Percentiles rank a stretch among this genome's conserved stretches.
phyloP scores from a whole-genome alignment of 164 flowering plant species.

The Chloranthus sessilifolius region DNA sequence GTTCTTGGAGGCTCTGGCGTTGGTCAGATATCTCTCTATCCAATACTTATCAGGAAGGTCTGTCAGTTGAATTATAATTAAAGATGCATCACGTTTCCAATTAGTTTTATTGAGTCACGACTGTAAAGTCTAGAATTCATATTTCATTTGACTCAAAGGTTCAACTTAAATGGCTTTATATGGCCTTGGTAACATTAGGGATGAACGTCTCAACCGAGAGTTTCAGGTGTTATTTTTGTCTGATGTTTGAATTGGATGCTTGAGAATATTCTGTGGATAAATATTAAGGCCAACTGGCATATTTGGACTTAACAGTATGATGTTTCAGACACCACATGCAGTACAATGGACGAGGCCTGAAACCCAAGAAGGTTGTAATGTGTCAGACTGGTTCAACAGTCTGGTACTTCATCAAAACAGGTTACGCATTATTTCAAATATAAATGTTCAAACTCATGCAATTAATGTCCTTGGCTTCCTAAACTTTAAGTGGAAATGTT shows the following conservation, averaged over 20 bases:
- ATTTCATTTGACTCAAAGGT: slow-evolving; percentile 46
- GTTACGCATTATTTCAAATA: slow-evolving; percentile 33
- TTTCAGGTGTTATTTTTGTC: slow-evolving; percentile 63
- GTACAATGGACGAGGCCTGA: slow-evolving; percentile 99
- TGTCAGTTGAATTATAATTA: slow-evolving; percentile 11
- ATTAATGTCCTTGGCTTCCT: no score
- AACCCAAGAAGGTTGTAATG: slow-evolving; percentile 71
- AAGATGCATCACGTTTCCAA: not conserved
- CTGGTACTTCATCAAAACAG: slow-evolving; percentile 97
- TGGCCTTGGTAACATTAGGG: slow-evolving; percentile 98
- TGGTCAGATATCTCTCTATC: slow-evolving; percentile 85
- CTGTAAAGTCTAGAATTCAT: slow-evolving; percentile 5
- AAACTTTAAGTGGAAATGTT: no score
- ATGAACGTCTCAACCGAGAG: slow-evolving; percentile 95
- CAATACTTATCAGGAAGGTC: slow-evolving; percentile 92
- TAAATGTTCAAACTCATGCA: no score
- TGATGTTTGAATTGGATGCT: not conserved
- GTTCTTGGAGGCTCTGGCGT: slow-evolving; percentile 98
- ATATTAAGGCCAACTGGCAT: no score
- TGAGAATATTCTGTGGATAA: no score
- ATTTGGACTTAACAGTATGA: slow-evolving; percentile 6
- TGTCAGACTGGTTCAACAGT: slow-evolving; percentile 96
- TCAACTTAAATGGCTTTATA: slow-evolving; percentile 90
- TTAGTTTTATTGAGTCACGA: no score
- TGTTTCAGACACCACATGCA: slow-evolving; percentile 90